These are phyloP conservation scores for Martensiomyces pterosporus DNA, from an alignment of 192 early-diverging fungal species.

Conservation along the genomic window DNA sequence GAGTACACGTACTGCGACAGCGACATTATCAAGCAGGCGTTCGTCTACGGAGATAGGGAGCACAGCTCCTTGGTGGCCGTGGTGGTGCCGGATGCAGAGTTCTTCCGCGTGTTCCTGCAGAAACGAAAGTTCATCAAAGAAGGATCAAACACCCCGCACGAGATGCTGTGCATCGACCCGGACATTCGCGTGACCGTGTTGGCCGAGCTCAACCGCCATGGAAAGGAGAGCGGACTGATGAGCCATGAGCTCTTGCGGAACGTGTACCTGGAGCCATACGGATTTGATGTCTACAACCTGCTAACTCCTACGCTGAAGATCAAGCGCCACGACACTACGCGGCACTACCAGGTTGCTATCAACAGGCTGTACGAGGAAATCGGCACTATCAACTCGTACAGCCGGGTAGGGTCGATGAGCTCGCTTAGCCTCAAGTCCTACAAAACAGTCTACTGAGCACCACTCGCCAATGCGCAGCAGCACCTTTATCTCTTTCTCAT, in stretches of 20 bases:
- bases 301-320: constrained; percentile 79
- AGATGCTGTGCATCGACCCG: constrained; percentile 61
- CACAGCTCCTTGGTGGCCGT: constrained; percentile 70
- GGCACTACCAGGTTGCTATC: constrained; percentile 53
- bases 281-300: constrained; percentile 73
- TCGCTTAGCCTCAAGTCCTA: too few relatives aligned
- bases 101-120: constrained; percentile 48
- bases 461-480: background rate
- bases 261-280: constrained; percentile 60
- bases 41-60: constrained; percentile 77
- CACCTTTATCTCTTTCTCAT: too few relatives aligned
- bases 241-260: constrained; percentile 70
- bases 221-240: constrained; percentile 58
- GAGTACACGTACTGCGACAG: constrained; percentile 85
- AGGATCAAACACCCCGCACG: constrained; percentile 47
- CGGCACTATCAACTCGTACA: constrained; percentile 19
- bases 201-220: constrained; percentile 55
- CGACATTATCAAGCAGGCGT: constrained; percentile 65
- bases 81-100: constrained; percentile 68
- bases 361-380: constrained; percentile 62
- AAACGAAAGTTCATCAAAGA: constrained; percentile 50
- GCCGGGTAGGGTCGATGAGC: too few relatives aligned
- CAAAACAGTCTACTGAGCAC: too few relatives aligned
- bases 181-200: constrained; percentile 56
- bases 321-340: constrained; percentile 50